Evolutionary conservation across 1,139 yeast genomes (phyloP).

Genomic region (Diutina catenulata): DNA sequence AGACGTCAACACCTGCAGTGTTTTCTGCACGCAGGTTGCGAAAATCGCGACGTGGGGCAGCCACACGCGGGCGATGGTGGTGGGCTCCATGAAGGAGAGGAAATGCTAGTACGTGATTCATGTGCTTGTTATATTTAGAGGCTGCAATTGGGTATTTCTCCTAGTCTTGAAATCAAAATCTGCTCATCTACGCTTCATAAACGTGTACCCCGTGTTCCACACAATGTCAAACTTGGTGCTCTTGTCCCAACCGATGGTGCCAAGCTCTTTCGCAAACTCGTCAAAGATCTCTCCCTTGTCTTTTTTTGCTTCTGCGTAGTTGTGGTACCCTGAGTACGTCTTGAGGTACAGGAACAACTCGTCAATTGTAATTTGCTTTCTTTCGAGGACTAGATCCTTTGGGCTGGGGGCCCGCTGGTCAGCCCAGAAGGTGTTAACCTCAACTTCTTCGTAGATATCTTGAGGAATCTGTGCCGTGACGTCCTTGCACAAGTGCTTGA

Average conservation of each 20-base stretch:
- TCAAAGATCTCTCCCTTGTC: constrained; percentile 15
- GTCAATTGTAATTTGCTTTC: constrained; percentile 12
- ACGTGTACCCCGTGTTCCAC: constrained; percentile 32
- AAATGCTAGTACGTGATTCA: neutral
- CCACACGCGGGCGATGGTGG: neutral
- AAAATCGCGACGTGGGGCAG: constrained; percentile 7
- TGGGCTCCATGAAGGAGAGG: neutral
- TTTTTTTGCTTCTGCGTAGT: constrained; percentile 19
- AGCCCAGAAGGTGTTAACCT: constrained; percentile 17
- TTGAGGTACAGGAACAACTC: constrained; percentile 20
- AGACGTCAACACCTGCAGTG: too few relatives aligned
- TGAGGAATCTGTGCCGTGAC: constrained; percentile 23
- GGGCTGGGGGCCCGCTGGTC: constrained; percentile 10
- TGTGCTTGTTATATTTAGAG: neutral
- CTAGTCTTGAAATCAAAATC: too few relatives aligned
- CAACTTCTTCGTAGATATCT: constrained; percentile 17
- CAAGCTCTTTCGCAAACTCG: constrained; percentile 15
- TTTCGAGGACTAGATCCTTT: constrained; percentile 16
- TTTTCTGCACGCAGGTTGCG: neutral
- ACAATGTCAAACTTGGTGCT: constrained; percentile 21
- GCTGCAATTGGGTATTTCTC: constrained; percentile 9
- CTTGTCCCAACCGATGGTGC: constrained; percentile 21
- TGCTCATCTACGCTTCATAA: too few relatives aligned
- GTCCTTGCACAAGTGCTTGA: constrained; percentile 17
- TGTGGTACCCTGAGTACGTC: constrained; percentile 30